Evolutionary conservation across 306 rosid species (phyloP).

Genomic region (Citrullus mucosospermus): DNA sequence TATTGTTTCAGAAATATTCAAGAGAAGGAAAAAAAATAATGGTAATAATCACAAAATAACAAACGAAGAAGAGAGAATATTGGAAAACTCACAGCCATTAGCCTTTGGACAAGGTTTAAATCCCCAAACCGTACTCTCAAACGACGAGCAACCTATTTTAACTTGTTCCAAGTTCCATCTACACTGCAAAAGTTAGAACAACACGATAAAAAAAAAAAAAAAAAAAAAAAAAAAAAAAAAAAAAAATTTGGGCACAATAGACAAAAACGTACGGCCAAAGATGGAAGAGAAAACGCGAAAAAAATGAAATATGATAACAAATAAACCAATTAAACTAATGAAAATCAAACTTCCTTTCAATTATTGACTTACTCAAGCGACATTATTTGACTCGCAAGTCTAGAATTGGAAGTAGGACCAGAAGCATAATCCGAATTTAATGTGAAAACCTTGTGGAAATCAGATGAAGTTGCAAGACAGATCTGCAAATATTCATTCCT

Average conservation of each 20-base stretch:
- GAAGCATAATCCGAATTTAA: background rate
- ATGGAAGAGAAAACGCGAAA: background rate
- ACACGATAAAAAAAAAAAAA: background rate
- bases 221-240: background rate
- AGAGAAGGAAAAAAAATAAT: background rate
- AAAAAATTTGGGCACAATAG: background rate
- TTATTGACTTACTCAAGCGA: background rate
- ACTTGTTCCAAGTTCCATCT: background rate
- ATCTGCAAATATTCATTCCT: background rate
- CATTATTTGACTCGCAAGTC: background rate
- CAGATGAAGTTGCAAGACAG: background rate
- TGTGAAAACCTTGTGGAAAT: background rate
- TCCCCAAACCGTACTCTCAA: background rate
- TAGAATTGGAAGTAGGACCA: background rate
- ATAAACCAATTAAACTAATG: background rate
- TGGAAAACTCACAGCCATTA: conserved; percentile 15
- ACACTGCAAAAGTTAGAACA: background rate
- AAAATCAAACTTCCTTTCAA: background rate
- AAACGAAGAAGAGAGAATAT: background rate
- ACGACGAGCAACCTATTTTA: background rate
- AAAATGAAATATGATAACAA: background rate
- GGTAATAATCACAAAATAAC: background rate
- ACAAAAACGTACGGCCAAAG: background rate
- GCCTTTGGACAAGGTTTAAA: background rate
- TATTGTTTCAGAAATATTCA: background rate